These are phyloP conservation scores for Quercus dentata DNA, from an alignment of 306 rosid species.

Conservation along the genomic window DNA sequence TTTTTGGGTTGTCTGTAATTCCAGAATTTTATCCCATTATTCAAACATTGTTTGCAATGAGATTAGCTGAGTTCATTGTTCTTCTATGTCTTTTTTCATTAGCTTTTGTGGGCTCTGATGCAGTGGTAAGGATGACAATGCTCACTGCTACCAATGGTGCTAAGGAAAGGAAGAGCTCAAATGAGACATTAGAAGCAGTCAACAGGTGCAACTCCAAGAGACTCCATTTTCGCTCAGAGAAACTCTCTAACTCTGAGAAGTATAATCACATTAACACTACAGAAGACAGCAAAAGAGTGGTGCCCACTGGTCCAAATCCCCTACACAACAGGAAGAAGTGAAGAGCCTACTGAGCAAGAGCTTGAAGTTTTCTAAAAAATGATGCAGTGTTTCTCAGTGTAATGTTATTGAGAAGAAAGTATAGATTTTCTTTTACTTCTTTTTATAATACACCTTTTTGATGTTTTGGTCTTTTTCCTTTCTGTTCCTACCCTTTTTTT, in stretches of 20 bases:
- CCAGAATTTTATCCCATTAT: not conserved
- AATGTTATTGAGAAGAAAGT: not conserved
- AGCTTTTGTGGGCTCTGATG: constrained; percentile 39
- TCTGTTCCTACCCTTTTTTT: not conserved
- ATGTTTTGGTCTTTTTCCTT: not conserved
- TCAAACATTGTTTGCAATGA: constrained; percentile 29
- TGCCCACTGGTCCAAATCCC: constrained; percentile 92
- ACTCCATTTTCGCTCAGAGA: constrained; percentile 15
- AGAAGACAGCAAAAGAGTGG: constrained; percentile 66
- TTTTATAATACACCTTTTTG: not conserved
- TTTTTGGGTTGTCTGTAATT: constrained; percentile 4
- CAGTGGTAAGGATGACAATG: constrained; percentile 38
- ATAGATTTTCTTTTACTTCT: not conserved
- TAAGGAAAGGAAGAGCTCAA: constrained; percentile 31
- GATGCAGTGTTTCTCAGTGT: not conserved
- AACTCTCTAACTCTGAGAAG: constrained; percentile 29
- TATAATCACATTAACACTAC: constrained; percentile 16
- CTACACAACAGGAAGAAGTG: constrained; percentile 67
- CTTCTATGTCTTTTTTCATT: constrained; percentile 42
- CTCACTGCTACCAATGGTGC: constrained; percentile 17
- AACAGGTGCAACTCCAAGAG: constrained; percentile 32
- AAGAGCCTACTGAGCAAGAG: not conserved
- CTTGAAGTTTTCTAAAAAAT: not conserved
- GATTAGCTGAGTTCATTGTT: constrained; percentile 27
- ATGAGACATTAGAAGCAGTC: constrained; percentile 10